A percentile compares a stretch with the other conserved stretches of the same genome.
Evolutionary conservation across 257 asterid genomes (phyloP).

Genomic region (Avicennia marina): DNA sequence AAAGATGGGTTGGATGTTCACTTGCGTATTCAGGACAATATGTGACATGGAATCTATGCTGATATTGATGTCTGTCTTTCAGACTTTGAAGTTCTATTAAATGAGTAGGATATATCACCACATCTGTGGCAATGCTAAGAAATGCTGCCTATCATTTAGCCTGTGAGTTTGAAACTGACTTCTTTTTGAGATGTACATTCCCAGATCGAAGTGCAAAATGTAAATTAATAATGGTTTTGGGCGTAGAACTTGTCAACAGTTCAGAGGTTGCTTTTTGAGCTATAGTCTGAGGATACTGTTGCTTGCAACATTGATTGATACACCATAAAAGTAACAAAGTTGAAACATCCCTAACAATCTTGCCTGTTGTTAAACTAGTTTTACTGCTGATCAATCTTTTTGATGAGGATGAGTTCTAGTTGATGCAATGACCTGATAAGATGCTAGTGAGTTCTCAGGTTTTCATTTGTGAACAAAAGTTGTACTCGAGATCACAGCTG

Average conservation of each 20-base stretch:
- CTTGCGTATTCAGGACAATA: not conserved
- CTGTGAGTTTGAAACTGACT: too few relatives aligned
- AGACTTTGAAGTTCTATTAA: not conserved
- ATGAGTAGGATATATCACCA: not conserved
- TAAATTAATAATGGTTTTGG: not conserved
- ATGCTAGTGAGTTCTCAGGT: slow-evolving; percentile 40
- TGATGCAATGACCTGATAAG: slow-evolving; percentile 18
- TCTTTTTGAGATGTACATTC: slow-evolving; percentile 3
- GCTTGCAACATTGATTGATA: not conserved
- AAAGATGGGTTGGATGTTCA: not conserved
- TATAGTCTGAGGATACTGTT: slow-evolving; percentile 6
- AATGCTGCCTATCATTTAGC: too few relatives aligned
- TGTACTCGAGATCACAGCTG: slow-evolving; percentile 80
- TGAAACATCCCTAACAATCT: too few relatives aligned
- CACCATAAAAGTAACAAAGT: not conserved
- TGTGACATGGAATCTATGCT: slow-evolving; percentile 1
- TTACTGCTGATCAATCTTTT: too few relatives aligned
- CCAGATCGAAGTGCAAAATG: not conserved
- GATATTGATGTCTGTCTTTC: slow-evolving; percentile 7
- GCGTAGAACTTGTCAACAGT: slow-evolving; percentile 3
- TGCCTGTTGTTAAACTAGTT: too few relatives aligned
- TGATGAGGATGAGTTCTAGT: not conserved
- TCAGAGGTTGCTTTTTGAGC: slow-evolving; percentile 2
- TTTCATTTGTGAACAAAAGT: slow-evolving; percentile 93
- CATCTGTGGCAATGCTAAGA: not conserved